A percentile compares a stretch with the other conserved stretches of the same genome.
These are phyloP conservation scores for Solanum pinnatisectum DNA, from an alignment of 257 asterid species.

Conservation along the genomic window DNA sequence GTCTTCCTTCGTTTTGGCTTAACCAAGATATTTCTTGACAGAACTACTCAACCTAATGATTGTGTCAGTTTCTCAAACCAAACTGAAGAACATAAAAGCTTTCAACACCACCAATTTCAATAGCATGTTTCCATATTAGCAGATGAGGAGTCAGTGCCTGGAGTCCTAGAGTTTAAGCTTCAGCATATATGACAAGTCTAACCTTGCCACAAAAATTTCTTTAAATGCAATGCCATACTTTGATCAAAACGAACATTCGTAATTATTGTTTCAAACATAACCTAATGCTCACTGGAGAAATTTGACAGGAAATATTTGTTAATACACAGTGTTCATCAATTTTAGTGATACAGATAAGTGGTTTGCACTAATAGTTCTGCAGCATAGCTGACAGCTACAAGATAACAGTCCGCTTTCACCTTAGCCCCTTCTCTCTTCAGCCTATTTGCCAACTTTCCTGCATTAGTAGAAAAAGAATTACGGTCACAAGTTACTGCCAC, in stretches of 20 bases:
- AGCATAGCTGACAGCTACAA: neutral
- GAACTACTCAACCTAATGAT: neutral
- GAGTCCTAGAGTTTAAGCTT: neutral
- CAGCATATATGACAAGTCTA: neutral
- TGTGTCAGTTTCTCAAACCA: neutral
- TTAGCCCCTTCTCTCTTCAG: constrained; percentile 87
- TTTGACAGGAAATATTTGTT: neutral
- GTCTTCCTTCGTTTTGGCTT: neutral
- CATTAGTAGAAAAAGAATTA: neutral
- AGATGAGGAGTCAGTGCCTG: neutral
- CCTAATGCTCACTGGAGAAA: neutral
- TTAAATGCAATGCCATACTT: neutral
- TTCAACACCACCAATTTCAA: neutral
- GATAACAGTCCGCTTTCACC: constrained; percentile 30
- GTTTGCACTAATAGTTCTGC: neutral
- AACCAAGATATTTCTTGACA: neutral
- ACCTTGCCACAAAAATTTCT: neutral
- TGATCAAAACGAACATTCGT: neutral
- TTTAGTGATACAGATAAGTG: neutral
- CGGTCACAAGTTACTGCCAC: neutral
- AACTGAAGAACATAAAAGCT: neutral
- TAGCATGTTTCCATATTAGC: neutral
- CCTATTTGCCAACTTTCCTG: constrained; percentile 92
- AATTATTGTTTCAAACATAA: neutral
- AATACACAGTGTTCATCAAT: neutral